Evolutionary conservation across 352 stramenopile genomes (phyloP), one percentile per base, ranked within the genome.

Genomic region (Globisporangium nodosum): DNA sequence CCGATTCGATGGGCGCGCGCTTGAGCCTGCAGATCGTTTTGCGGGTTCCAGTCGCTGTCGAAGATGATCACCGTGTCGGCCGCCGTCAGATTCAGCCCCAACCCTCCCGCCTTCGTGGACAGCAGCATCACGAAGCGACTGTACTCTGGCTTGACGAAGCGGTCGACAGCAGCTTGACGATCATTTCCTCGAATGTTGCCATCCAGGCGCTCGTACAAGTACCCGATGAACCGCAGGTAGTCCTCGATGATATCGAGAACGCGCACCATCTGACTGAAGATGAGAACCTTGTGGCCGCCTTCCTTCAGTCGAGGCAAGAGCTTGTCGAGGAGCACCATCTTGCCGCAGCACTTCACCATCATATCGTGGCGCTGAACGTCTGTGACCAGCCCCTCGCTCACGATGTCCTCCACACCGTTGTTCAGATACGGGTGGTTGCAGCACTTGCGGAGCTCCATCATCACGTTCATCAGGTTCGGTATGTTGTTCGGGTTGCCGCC

Each of bases 171-270:
- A 24, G 85, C 82, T 64, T 96, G 85, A 1, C 87, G 84, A 49
- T 95, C 87, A 54, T 94, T 94, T 15, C 87, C 87, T 50, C 85
- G 97, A 56, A 99, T 98, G 56, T 96, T 97, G 33, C 85, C 98
- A 72, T 99, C 98, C 60, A 99, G 94, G 15, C 97, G 85, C 66
- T 99, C 97, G 78, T 95, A 98, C 24, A 95, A 72, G 68, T 99
- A 96, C 3, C 87, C 82, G 33, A 94, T 83, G 50, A 87, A 88
- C 31, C 88, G 73, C 31, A 99, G 71, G 73, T 99, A 99, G 65
- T 99, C 97, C 66, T 99, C 96, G 21, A 99, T 94, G 37, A 99
- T 97, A 70, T 99, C 96, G 50, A 99, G 76, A 70, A 99, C 99
- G 40, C 97, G 97, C 49, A 98, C 97, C 85, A 97, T 96, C 76